These are phyloP conservation scores for Pisolithus orientalis DNA, from an alignment of 768 basidiomycete species.

Conservation along the genomic window DNA sequence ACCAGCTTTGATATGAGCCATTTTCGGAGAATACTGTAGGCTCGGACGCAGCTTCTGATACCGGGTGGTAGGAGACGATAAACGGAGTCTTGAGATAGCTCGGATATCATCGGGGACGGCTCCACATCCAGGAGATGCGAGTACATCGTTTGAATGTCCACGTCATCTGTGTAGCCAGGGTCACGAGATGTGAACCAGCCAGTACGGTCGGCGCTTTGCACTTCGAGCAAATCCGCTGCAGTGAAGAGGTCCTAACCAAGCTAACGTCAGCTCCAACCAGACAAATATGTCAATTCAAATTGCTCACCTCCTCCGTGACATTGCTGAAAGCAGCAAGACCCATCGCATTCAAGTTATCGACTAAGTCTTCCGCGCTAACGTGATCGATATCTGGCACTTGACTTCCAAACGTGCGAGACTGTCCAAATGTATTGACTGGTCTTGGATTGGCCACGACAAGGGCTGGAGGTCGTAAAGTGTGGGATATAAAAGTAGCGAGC, in stretches of 20 bases:
- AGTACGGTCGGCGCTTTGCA: constrained; percentile 70
- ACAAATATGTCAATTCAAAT: not conserved
- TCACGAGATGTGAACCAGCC: constrained; percentile 72
- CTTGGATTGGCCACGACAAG: constrained; percentile 22
- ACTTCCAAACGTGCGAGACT: constrained; percentile 23
- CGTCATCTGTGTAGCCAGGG: constrained; percentile 44
- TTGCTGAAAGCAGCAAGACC: constrained; percentile 68
- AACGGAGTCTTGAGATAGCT: constrained; percentile 60
- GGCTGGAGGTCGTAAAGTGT: constrained; percentile 56
- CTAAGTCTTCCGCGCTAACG: constrained; percentile 61
- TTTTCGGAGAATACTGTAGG: constrained; percentile 69
- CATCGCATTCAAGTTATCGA: constrained; percentile 76
- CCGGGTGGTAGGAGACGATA: constrained; percentile 73
- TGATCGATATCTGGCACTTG: constrained; percentile 60
- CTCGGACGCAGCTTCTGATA: constrained; percentile 70
- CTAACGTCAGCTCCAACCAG: constrained; percentile 4
- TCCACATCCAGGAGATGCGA: constrained; percentile 67
- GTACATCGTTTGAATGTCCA: constrained; percentile 79
- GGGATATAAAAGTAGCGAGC: constrained; percentile 40
- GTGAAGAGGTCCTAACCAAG: constrained; percentile 62
- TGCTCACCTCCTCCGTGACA: constrained; percentile 65
- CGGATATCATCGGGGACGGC: constrained; percentile 66
- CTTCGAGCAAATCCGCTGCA: constrained; percentile 72
- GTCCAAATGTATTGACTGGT: constrained; percentile 2
- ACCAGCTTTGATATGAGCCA: constrained; percentile 72